These are phyloP conservation scores for Camellia lanceoleosa DNA, from an alignment of 148 eudicot species.

Conservation along the genomic window DNA sequence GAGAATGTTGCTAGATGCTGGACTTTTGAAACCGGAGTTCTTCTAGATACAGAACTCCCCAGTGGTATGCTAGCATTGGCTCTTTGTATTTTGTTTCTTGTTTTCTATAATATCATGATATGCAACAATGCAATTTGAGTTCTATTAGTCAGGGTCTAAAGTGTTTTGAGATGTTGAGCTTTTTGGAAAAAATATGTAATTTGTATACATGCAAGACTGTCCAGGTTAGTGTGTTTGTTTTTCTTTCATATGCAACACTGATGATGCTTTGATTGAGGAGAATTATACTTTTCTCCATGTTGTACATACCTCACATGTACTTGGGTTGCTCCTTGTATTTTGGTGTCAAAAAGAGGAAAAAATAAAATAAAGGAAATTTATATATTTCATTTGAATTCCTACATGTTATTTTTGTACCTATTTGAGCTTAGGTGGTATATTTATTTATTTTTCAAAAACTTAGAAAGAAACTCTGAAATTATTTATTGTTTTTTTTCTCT, in stretches of 20 bases:
- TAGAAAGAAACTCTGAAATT: background rate
- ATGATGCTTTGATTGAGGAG: background rate
- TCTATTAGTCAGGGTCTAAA: background rate
- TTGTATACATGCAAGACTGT: background rate
- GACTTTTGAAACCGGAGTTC: slow-evolving; percentile 95
- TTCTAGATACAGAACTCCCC: slow-evolving; percentile 83
- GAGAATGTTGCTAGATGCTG: slow-evolving; percentile 99
- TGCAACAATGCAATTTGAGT: background rate
- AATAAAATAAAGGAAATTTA: background rate
- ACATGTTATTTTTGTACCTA: background rate
- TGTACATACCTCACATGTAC: background rate
- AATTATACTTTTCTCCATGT: background rate
- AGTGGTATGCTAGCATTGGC: slow-evolving; percentile 44
- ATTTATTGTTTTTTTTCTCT: background rate
- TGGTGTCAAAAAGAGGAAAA: background rate
- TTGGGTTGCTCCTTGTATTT: background rate
- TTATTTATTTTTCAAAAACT: background rate
- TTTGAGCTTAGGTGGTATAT: background rate
- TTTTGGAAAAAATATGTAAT: background rate
- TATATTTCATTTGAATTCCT: background rate
- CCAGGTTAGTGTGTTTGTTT: background rate
- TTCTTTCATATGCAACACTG: background rate
- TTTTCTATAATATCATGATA: background rate
- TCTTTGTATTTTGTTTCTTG: background rate
- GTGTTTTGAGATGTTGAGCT: background rate